Evolutionary conservation across 2,329 filamentous ascomycete species (phyloP), one percentile per base, ranked within the genome.

Genomic region (Dactylonectria estremocensis): DNA sequence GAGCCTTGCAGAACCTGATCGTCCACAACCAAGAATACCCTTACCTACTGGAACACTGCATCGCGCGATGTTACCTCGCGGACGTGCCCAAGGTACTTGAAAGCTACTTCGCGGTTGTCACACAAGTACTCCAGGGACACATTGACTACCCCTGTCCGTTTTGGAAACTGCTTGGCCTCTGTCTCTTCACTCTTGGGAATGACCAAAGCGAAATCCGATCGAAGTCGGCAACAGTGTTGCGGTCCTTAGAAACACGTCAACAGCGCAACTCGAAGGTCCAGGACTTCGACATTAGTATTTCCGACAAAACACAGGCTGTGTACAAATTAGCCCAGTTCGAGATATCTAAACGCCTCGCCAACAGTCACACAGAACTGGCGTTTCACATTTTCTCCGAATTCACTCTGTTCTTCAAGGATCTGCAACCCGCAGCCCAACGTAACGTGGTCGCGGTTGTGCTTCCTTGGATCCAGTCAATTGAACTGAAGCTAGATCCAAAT

Each of bases 291-390:
- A 98, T 99, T 75, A 98, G 95, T 79, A 96, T 99, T 65, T 97
- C 95, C 0, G 97, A 99, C 82, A 98, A 98, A 82, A 99, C 97
- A 0, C 97, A 97, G 72, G 95, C 95, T 0, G 95, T 99, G 3
- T 99, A 98, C 82, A 99, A 99, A 82, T 86, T 97, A 50, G 96
- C 97, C 0, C 96, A 99, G 77, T 98, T 98, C 72, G 95, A 98
- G 78, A 97, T 97, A 22, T 98, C 96, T 0, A 95, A 95, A 76
- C 89, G 95, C 20, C 87, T 99, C 45, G 93, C 95, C 1, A 94
- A 93, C 76, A 93, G 97, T 71, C 94, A 99, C 78, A 89, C 93
- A 0, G 95, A 97, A 72, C 83, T 97, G 46, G 95, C 95, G 0
- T 98, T 98, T 76, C 90, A 95, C 64, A 92, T 99, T 58, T 98